phyloP scores from a whole-genome alignment of 2,329 filamentous ascomycete species.

The Xylaria digitata region DNA sequence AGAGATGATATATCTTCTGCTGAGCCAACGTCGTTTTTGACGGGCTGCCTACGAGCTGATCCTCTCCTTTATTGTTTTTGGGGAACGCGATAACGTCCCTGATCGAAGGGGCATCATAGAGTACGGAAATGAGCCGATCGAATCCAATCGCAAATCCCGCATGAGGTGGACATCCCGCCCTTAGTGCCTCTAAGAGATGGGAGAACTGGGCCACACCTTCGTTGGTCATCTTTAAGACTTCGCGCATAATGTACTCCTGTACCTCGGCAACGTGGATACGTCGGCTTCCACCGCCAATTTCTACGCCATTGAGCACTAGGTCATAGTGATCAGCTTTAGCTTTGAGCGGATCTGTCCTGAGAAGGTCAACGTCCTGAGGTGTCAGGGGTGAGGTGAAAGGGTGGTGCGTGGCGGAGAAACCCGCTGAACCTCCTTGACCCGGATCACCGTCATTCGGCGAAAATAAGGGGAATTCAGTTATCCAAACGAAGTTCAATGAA shows the following conservation, averaged over 20 bases:
- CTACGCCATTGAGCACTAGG: constrained; percentile 93
- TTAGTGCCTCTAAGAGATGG: constrained; percentile 84
- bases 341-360: constrained; percentile 76
- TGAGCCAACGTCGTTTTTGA: constrained; percentile 42
- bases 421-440: constrained; percentile 83
- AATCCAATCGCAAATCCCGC: constrained; percentile 94
- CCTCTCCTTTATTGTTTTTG: constrained; percentile 90
- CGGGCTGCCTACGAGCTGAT: constrained; percentile 84
- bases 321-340: constrained; percentile 93
- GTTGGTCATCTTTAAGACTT: constrained; percentile 82
- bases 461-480: constrained; percentile 93
- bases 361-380: constrained; percentile 75
- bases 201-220: constrained; percentile 81
- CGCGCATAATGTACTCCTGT: constrained; percentile 85
- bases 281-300: constrained; percentile 91
- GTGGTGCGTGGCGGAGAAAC: constrained; percentile 90
- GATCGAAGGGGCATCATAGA: constrained; percentile 81
- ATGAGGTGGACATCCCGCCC: constrained; percentile 91
- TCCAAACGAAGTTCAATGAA: constrained; percentile 81
- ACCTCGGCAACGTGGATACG: constrained; percentile 88
- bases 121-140: constrained; percentile 83
- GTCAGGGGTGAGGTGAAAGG: constrained; percentile 92
- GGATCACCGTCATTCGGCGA: constrained; percentile 73
- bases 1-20: constrained; percentile 44
- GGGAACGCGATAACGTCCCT: constrained; percentile 97